Percentiles rank a stretch among this genome's conserved stretches.
These are phyloP conservation scores for Stagonosporopsis vannaccii DNA, from an alignment of 2,329 filamentous ascomycete species.

Conservation along the genomic window DNA sequence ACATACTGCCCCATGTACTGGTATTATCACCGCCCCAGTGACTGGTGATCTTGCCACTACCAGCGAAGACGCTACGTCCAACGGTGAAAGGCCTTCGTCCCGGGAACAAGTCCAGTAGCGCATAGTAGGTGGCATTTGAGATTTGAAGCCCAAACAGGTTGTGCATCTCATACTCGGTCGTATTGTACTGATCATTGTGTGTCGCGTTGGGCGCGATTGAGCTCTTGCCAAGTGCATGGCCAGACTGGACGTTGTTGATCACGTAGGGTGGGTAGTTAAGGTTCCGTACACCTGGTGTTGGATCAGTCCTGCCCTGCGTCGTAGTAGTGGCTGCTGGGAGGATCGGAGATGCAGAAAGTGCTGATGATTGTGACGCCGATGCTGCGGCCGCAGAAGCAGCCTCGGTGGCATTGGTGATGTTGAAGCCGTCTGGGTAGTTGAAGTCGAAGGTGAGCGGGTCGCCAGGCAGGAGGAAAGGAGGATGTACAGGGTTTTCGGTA, in stretches of 20 bases:
- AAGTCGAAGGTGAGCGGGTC: slow-evolving; percentile 66
- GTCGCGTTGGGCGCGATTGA: slow-evolving; percentile 77
- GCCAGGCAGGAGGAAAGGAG: slow-evolving; percentile 68
- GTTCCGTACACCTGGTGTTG: slow-evolving; percentile 68
- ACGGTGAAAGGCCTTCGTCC: slow-evolving; percentile 21
- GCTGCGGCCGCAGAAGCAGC: slow-evolving; percentile 64
- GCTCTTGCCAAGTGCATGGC: slow-evolving; percentile 66
- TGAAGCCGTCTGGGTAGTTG: slow-evolving; percentile 71
- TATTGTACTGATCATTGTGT: slow-evolving; percentile 67
- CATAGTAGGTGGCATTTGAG: slow-evolving; percentile 59
- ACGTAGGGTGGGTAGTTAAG: slow-evolving; percentile 76
- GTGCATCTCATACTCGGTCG: slow-evolving; percentile 77
- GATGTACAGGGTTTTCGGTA: slow-evolving; percentile 70
- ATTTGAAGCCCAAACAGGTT: slow-evolving; percentile 63
- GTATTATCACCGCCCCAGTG: slow-evolving; percentile 74
- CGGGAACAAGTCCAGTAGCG: slow-evolving; percentile 67
- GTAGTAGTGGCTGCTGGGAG: slow-evolving; percentile 37
- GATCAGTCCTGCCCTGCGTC: slow-evolving; percentile 62
- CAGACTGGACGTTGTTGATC: slow-evolving; percentile 74
- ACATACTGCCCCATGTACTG: slow-evolving; percentile 73
- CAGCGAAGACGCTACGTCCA: slow-evolving; percentile 22
- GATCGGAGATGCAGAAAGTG: slow-evolving; percentile 39
- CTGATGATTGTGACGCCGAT: slow-evolving; percentile 58
- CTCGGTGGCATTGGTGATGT: slow-evolving; percentile 70
- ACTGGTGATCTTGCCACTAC: slow-evolving; percentile 21